Base-by-base conservation (phyloP, 2,329 filamentous ascomycete genomes). In the Beauveria medogensis region DNA sequence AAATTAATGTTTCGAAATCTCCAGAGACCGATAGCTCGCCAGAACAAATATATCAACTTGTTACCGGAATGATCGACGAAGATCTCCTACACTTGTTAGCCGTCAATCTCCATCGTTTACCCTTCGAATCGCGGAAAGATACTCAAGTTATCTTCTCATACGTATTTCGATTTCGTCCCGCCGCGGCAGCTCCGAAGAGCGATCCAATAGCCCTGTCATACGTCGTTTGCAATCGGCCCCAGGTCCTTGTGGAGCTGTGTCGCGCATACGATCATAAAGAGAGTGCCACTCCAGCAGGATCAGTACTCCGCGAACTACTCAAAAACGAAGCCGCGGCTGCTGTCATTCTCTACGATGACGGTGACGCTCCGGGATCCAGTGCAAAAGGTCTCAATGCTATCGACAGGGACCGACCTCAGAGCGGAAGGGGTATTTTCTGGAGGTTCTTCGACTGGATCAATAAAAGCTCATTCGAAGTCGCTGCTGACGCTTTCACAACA, bases 361-460 rank as follows among this genome's bases (percentile, higher is more conserved):
- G 90, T 5, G 83, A 84, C 47, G 83, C 86, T 63, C 78, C 80
- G 26, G 86, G 88, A 34, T 90, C 88, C 60, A 87, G 84, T 66
- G 83, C 84, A n/a, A 86, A 91, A 65, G 89, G 91, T 47, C 80
- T 96, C 44, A 86, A 82, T 56, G 87, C 85, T 24, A 90, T 97
- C 64, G 89, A 94, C 68, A 85, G 88, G 52, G 88, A 91, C 63
- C 77, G 85, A 46, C 85, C 83, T 40, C 89, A 94, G 68, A 88
- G 83, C 52, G 92, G 92, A 14, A 82, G 86, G 50, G 93, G 93
- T 3, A 86, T 97, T 2, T 97, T 99, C 73, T 99, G 94, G 94
- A 88, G 85, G 52, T 97, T 97, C 76, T 97, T 99, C 71, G 86
- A 89, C 64, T 99, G 93, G 91, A 96, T 99, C 69, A 92, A 97